Evolutionary conservation across 1,284 basidiomycete species (phyloP).

Genomic region (Leccinum pachyderme): DNA sequence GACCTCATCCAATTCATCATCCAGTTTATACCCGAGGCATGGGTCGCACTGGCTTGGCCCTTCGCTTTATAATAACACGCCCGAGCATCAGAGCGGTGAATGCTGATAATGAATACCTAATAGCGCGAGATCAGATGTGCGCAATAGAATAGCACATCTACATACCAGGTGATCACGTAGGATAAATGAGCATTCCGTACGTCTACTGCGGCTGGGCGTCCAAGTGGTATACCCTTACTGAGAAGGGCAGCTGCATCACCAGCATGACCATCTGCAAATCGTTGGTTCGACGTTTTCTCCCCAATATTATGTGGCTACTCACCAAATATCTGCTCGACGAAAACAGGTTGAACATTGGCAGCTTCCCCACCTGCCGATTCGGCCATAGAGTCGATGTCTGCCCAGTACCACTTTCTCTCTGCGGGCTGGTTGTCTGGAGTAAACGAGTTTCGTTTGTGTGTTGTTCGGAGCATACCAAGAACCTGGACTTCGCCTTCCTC

Average conservation of each 20-base stretch:
- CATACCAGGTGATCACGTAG: constrained; percentile 93
- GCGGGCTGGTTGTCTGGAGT: constrained; percentile 87
- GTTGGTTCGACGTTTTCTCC: not conserved
- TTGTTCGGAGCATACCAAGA: constrained; percentile 73
- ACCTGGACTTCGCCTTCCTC: constrained; percentile 62
- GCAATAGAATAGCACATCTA: constrained; percentile 2
- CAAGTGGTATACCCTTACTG: constrained; percentile 80
- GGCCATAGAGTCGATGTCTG: constrained; percentile 82
- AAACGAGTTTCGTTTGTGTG: constrained; percentile 72
- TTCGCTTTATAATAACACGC: constrained; percentile 30
- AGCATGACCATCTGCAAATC: constrained; percentile 69
- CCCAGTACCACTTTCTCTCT: constrained; percentile 90
- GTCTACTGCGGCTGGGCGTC: constrained; percentile 82
- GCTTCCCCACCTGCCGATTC: constrained; percentile 72
- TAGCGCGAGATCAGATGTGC: constrained; percentile 4
- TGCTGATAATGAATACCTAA: constrained; percentile 71
- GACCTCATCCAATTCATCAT: not conserved
- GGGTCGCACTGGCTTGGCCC: constrained; percentile 27
- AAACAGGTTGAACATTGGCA: constrained; percentile 53
- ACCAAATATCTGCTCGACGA: constrained; percentile 87
- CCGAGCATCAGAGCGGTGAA: constrained; percentile 48
- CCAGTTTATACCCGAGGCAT: constrained; percentile 24
- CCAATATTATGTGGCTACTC: constrained; percentile 24
- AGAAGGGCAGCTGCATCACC: constrained; percentile 67
- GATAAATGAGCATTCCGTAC: constrained; percentile 94